Percentiles rank a stretch among this genome's conserved stretches.
Evolutionary conservation across 1,284 basidiomycete genomes (phyloP).

Genomic region (Anthracocystis setariae): DNA sequence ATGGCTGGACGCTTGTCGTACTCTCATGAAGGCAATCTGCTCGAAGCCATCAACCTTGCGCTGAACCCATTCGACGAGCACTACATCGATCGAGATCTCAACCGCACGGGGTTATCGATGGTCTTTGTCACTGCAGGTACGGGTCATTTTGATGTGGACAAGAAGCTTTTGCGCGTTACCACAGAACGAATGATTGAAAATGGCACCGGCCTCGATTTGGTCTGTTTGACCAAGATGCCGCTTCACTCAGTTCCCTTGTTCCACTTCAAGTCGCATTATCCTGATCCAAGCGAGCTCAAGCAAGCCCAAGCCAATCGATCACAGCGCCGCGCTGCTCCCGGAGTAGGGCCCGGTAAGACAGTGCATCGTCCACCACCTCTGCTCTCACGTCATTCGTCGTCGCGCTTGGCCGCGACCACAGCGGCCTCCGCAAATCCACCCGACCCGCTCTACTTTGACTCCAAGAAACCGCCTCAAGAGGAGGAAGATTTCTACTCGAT

Average conservation of each 20-base stretch:
- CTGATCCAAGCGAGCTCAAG: slow-evolving; percentile 40
- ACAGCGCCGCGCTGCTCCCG: slow-evolving; percentile 19
- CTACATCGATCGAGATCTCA: slow-evolving; percentile 93
- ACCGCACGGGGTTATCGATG: slow-evolving; percentile 86
- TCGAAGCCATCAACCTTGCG: slow-evolving; percentile 92
- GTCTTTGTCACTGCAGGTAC: slow-evolving; percentile 92
- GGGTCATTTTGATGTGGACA: slow-evolving; percentile 91
- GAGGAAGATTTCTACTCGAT: slow-evolving; percentile 58
- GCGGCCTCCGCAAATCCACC: slow-evolving; percentile 36
- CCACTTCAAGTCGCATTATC: slow-evolving; percentile 58
- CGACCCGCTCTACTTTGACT: slow-evolving; percentile 61
- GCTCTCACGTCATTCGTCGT: slow-evolving; percentile 33
- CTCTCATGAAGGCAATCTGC: slow-evolving; percentile 92
- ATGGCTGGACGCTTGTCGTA: slow-evolving; percentile 77
- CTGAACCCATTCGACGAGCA: slow-evolving; percentile 94
- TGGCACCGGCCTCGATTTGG: slow-evolving; percentile 87
- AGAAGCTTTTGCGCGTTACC: slow-evolving; percentile 87
- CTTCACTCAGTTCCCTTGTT: slow-evolving; percentile 78
- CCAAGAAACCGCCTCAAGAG: slow-evolving; percentile 32
- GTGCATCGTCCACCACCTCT: slow-evolving; percentile 27
- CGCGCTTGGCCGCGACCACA: slow-evolving; percentile 16
- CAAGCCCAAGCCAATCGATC: slow-evolving; percentile 19
- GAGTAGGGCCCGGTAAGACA: slow-evolving; percentile 34
- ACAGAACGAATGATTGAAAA: slow-evolving; percentile 96
- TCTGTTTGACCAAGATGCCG: slow-evolving; percentile 90